Base-by-base conservation (phyloP, 192 early-diverging fungal genomes). In the Coemansia sp. region DNA sequence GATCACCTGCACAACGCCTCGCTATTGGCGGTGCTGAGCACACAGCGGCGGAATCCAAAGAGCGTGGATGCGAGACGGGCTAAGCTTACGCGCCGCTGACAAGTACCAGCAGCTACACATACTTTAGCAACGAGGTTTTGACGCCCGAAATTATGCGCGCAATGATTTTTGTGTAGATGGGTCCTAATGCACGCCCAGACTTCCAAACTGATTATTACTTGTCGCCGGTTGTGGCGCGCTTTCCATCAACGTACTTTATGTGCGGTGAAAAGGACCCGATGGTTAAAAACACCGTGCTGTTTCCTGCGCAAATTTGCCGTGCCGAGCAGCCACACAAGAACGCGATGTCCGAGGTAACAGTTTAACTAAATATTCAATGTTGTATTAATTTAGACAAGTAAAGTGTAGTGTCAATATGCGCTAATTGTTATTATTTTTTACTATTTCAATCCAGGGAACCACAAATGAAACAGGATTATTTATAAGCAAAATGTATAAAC, bases 191-290 rank as follows among this genome's bases (percentile, higher is more conserved):
- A 6, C 79, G 77, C 3, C 85, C 89, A 10, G 87, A 94, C 58
- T 88, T 95, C 58, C 81, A 81, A 24, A 80, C 83, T 0, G 89
- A 97, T 67, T 96, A 95, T 60, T 84, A 92, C 18, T 70, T 98
- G 10, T 90, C 86, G 24, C 96, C 96, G 1, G 81, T 91, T 8
- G 82, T 90, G 19, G 92, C 93, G 0, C 83, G 88, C 35, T 98
- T 96, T 69, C 96, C 96, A 16, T 89, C 90, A 22, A 90, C 89
- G 0, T 95, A 91, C 67, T 85, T 97, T 48, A 83, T 98, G 49
- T 90, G 89, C 58, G 96, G 96, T 38, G 95, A 97, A 61, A 95
- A 95, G 64, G 96, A 98, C 67, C 96, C 96, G 4, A 85, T 98
- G 38, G 92, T 98, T 5, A 95, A 98, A 71, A 95, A 98, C 73